phyloP scores from a whole-genome alignment of 768 basidiomycete genomes.

The Gyrodon lividus region DNA sequence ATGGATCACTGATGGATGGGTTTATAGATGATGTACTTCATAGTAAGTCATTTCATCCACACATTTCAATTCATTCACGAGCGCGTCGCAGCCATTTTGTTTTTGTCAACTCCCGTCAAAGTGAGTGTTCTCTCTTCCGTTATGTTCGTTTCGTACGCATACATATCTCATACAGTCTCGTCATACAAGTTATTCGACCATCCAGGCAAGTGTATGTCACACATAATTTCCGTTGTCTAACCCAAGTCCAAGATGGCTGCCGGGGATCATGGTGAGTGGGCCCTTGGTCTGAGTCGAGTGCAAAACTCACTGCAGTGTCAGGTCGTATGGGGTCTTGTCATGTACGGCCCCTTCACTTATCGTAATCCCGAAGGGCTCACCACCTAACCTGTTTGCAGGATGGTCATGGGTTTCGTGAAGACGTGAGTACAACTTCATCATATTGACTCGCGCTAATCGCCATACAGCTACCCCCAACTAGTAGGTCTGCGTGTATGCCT shows the following conservation, averaged over 20 bases:
- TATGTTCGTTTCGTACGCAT: neutral
- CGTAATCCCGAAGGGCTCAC: slow-evolving; percentile 8
- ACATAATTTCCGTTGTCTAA: slow-evolving; percentile 33
- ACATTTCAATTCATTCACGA: neutral
- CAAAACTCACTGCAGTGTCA: slow-evolving; percentile 21
- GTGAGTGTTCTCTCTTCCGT: neutral
- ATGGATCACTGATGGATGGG: neutral
- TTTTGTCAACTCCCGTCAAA: slow-evolving; percentile 44
- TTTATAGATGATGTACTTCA: slow-evolving; percentile 64
- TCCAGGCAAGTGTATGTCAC: slow-evolving; percentile 29
- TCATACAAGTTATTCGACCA: slow-evolving; percentile 62
- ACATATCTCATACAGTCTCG: slow-evolving; percentile 18
- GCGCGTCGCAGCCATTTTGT: slow-evolving; percentile 24
- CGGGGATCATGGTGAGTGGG: slow-evolving; percentile 56
- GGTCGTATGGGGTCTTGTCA: slow-evolving; percentile 64
- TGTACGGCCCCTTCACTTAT: slow-evolving; percentile 32
- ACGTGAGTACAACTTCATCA: slow-evolving; percentile 37
- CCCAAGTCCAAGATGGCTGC: slow-evolving; percentile 49
- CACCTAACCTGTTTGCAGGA: slow-evolving; percentile 35
- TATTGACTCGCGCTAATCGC: neutral
- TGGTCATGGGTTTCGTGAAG: slow-evolving; percentile 65
- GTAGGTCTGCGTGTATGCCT: slow-evolving; percentile 57
- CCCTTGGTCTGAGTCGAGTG: neutral
- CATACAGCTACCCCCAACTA: slow-evolving; percentile 56
- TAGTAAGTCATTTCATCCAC: slow-evolving; percentile 41